Evolutionary conservation across 1,284 basidiomycete genomes (phyloP), one percentile per base, ranked within the genome.

Genomic region (Crepidotus sp.): DNA sequence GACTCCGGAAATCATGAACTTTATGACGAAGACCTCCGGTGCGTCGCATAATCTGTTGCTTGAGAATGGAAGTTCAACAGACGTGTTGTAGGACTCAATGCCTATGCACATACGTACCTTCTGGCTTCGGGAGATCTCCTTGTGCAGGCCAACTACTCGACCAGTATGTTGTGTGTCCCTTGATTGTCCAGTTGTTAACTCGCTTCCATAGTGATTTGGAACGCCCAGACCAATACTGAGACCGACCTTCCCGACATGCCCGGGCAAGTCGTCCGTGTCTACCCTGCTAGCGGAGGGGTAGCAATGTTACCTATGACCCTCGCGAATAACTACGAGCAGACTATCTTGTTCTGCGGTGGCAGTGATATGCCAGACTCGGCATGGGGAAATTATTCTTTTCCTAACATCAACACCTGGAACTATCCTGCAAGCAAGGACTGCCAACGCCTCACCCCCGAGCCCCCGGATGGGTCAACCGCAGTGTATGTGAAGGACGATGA

Each of bases 271-370:
- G 73, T 78, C 31, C 84, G 90, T 45, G 89, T 94, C 18, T 97
- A 97, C 67, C 94, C 94, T 30, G 93, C 87, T 0, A 95, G 91
- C 1, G 93, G 83, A 43, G 93, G 86, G 8, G 80, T 77, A 0
- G 87, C 85, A 36, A 92, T 97, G 89, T 67, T 95, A 4, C 93
- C 94, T 1, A 70, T 97, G 30, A 93, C 89, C 0, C 86, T 89
- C 4, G 81, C 73, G 45, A 95, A 96, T 71, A 83, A 89, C 64
- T 97, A 86, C 69, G 80, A 74, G 0, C 85, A 84, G 1, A 90
- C 89, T 0, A 62, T 96, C 46, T 59, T 95, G 42, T 94, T 95
- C 69, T 96, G 91, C 56, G 92, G 91, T 32, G 47, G 47, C 1
- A 37, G 37, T 2, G 39, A 45, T 31, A 45, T 44, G 47, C 68